Evolutionary conservation across 2,329 filamentous ascomycete genomes (phyloP).

Genomic region (Chaetomium olivaceum): DNA sequence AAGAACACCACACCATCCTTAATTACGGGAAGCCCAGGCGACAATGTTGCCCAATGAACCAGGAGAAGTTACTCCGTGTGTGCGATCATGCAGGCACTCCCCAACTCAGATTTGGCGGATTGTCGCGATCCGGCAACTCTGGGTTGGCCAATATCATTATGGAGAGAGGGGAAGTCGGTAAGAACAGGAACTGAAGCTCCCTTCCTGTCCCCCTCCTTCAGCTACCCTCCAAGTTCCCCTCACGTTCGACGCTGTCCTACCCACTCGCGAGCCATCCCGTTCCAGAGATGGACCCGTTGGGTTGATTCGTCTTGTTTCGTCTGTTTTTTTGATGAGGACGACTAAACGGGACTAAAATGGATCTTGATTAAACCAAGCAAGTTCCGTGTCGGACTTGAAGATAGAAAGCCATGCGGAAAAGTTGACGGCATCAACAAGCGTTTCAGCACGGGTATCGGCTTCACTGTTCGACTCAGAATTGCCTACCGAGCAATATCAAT

Average conservation of each 20-base stretch:
- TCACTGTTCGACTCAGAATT: background rate
- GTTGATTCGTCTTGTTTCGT: background rate
- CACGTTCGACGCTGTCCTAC: slow-evolving; percentile 15
- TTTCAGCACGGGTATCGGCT: background rate
- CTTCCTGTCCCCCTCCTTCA: slow-evolving; percentile 1
- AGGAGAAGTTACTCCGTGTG: background rate
- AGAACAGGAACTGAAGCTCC: slow-evolving; percentile 22
- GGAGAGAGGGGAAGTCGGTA: slow-evolving; percentile 23
- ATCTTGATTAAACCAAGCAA: background rate
- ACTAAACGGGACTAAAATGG: background rate
- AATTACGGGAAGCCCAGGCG: background rate
- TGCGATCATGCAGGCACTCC: slow-evolving; percentile 2
- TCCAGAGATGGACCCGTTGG: background rate
- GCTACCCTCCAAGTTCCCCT: slow-evolving; percentile 15
- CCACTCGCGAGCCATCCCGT: background rate
- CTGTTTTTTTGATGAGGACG: background rate
- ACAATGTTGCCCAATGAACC: background rate
- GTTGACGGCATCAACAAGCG: background rate
- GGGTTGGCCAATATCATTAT: slow-evolving; percentile 10
- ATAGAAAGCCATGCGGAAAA: background rate
- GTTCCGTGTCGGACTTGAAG: background rate
- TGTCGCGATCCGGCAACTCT: slow-evolving; percentile 6
- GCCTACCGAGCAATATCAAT: slow-evolving; percentile 4
- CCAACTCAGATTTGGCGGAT: slow-evolving; percentile 8
- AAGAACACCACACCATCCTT: background rate